These are phyloP conservation scores for Nannochloris sp. DNA, from an alignment of 139 green algal genomes.

Conservation along the genomic window DNA sequence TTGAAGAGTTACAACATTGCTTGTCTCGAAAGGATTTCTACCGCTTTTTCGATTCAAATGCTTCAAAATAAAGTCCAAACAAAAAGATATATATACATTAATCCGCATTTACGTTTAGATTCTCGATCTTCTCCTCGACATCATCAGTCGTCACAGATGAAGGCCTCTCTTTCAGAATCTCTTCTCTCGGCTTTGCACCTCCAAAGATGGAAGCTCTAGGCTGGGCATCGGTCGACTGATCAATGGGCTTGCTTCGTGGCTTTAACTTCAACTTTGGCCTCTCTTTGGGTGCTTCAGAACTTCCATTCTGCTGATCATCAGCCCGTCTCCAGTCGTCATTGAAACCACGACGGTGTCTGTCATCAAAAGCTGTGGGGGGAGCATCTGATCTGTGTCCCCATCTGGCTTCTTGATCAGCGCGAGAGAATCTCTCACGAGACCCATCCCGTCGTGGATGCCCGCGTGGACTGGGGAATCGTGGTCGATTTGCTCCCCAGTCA, in stretches of 20 bases:
- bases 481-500: slow-evolving; percentile 53
- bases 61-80: slow-evolving; percentile 3
- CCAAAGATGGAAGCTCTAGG: slow-evolving; percentile 50
- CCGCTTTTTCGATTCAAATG: background rate
- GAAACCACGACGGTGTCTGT: slow-evolving; percentile 11
- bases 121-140: slow-evolving; percentile 39
- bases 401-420: slow-evolving; percentile 29
- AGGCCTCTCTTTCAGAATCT: slow-evolving; percentile 54
- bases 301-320: slow-evolving; percentile 7
- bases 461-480: slow-evolving; percentile 5
- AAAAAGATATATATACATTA: background rate
- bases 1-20: no score
- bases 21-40: no score
- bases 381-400: slow-evolving; percentile 21
- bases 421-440: slow-evolving; percentile 12
- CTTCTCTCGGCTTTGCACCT: slow-evolving; percentile 70
- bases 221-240: slow-evolving; percentile 7
- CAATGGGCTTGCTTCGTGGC: slow-evolving; percentile 40
- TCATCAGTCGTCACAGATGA: slow-evolving; percentile 32
- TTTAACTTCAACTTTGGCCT: slow-evolving; percentile 50
- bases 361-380: slow-evolving; percentile 23
- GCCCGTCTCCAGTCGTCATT: slow-evolving; percentile 3
- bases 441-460: slow-evolving; percentile 16
- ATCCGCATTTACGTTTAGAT: slow-evolving; percentile 28
- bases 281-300: slow-evolving; percentile 18